Conservation (phyloP, 257 asterid genomes). For the Eustoma russellianum region DNA sequence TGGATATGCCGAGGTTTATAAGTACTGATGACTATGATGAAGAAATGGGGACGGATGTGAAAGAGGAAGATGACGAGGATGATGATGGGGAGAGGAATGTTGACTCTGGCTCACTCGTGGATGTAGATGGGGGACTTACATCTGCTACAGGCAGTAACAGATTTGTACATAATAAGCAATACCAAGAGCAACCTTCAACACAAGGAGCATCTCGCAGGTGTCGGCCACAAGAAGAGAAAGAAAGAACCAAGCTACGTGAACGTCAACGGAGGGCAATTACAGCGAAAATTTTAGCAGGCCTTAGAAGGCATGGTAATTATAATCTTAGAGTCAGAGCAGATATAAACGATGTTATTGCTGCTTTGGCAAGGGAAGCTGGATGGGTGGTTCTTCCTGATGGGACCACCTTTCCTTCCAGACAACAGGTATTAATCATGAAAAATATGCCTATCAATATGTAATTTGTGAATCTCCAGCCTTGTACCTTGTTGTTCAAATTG, state of each 20-base stretch:
- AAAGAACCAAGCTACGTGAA: conserved; percentile 91
- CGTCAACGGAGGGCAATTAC: conserved; percentile 96
- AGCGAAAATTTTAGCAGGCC: conserved; percentile 96
- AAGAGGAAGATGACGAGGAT: conserved; percentile 80
- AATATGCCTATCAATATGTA: neutral
- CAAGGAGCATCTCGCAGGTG: conserved; percentile 67
- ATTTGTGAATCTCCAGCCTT: too few relatives aligned
- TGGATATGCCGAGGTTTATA: conserved; percentile 69
- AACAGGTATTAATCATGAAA: conserved; percentile 44
- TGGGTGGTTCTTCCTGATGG: conserved; percentile 99
- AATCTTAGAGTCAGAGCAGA: conserved; percentile 98
- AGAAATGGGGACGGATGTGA: conserved; percentile 91
- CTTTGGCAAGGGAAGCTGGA: conserved; percentile 99
- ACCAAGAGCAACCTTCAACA: conserved; percentile 66
- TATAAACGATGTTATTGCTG: conserved; percentile 91
- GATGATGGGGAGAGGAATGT: conserved; percentile 61
- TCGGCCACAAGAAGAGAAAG: conserved; percentile 97
- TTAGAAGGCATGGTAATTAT: conserved; percentile 91
- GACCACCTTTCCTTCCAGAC: conserved; percentile 83
- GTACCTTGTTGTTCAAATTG: too few relatives aligned
- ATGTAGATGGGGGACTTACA: conserved; percentile 48
- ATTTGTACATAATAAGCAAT: conserved; percentile 51
- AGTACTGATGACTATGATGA: conserved; percentile 86
- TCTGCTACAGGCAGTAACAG: conserved; percentile 34
- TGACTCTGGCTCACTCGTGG: conserved; percentile 29